Evolutionary conservation across 805 yeast genomes (phyloP).

Genomic region (Cyberlindnera xylosilytica): DNA sequence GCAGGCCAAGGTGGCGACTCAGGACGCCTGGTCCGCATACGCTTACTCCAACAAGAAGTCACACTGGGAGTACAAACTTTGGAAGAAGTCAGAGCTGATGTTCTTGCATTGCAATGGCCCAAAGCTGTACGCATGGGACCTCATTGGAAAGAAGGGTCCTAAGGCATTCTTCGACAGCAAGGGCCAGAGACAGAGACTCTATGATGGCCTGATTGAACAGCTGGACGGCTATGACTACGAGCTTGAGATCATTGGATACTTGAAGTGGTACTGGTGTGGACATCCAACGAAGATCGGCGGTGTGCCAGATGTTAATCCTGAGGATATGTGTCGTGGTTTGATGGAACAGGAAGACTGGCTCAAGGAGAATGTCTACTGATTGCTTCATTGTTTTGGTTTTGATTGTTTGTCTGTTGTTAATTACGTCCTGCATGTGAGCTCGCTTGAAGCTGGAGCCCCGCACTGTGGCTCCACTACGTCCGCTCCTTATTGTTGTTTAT

Average conservation of each 20-base stretch:
- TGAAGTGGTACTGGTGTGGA: conserved; percentile 21
- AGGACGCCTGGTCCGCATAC: conserved; percentile 11
- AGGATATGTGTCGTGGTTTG: conserved; percentile 37
- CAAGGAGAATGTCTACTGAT: conserved; percentile 15
- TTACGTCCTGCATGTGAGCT: too few relatives aligned
- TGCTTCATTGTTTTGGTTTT: too few relatives aligned
- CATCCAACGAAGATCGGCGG: conserved; percentile 30
- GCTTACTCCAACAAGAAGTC: conserved; percentile 10
- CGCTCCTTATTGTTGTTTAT: too few relatives aligned
- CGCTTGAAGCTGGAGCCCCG: too few relatives aligned
- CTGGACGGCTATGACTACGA: conserved; percentile 13
- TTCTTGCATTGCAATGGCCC: conserved; percentile 20
- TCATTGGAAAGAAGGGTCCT: conserved; percentile 3
- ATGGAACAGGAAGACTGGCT: conserved; percentile 34
- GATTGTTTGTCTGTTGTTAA: too few relatives aligned
- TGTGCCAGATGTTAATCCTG: conserved; percentile 28
- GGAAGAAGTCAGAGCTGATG: conserved; percentile 13
- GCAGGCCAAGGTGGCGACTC: neutral
- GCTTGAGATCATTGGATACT: conserved; percentile 3
- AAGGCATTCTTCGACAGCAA: conserved; percentile 4
- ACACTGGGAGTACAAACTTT: conserved; percentile 17
- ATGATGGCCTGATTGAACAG: conserved; percentile 8
- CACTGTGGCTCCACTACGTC: too few relatives aligned
- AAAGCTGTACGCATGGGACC: conserved; percentile 15
- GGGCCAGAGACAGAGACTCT: conserved; percentile 13